Conservation (phyloP, 495 filamentous ascomycete genomes). For the Hamigera avellanea region DNA sequence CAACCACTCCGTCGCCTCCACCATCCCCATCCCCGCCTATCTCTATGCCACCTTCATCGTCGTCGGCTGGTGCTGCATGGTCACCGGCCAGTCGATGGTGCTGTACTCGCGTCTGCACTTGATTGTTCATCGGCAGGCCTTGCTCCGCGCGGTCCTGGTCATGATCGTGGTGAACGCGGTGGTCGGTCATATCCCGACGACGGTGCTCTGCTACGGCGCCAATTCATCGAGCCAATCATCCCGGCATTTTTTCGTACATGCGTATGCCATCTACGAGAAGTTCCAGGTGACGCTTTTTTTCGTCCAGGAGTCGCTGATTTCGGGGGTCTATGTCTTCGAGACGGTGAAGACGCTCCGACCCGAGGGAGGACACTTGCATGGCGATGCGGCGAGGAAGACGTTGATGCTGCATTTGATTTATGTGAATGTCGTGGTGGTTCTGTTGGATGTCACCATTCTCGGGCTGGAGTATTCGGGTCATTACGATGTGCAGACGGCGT, state of each 20-base stretch:
- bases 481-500: constrained; percentile 29
- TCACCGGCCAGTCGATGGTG: constrained; percentile 43
- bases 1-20: too few relatives aligned
- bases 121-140: constrained; percentile 9
- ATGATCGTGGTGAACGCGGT: constrained; percentile 19
- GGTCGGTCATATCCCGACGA: constrained; percentile 16
- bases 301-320: constrained; percentile 38
- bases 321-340: constrained; percentile 35
- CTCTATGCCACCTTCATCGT: constrained; percentile 27
- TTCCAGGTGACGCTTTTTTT: constrained; percentile 35
- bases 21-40: constrained; percentile 24
- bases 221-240: constrained; percentile 2
- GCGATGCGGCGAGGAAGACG: constrained; percentile 13
- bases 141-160: constrained; percentile 13
- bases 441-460: constrained; percentile 33
- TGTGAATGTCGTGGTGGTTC: constrained; percentile 31
- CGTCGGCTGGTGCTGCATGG: constrained; percentile 50
- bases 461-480: constrained; percentile 31
- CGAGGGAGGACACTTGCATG: constrained; percentile 2
- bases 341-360: constrained; percentile 25
- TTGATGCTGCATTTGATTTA: constrained; percentile 32
- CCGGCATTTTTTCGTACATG: constrained; percentile 16
- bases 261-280: constrained; percentile 33
- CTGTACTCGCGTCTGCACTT: constrained; percentile 25
- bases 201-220: constrained; percentile 13